phyloP scores from a whole-genome alignment of 1,284 basidiomycete genomes.

The Kwoniella shivajii region DNA sequence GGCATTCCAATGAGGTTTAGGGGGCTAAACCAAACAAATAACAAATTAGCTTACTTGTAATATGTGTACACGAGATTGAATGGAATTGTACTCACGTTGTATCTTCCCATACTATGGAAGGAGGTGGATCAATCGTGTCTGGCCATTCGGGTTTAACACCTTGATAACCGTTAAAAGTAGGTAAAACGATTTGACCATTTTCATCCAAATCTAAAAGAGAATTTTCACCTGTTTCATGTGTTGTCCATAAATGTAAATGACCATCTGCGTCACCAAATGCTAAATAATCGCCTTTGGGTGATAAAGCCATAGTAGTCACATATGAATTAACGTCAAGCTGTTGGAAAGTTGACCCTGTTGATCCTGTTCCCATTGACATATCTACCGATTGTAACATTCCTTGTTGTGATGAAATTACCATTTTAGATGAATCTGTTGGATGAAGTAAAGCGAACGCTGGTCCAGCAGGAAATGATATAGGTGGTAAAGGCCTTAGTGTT shows the following conservation, averaged over 20 bases:
- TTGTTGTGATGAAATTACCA: slow-evolving; percentile 79
- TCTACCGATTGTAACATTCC: slow-evolving; percentile 92
- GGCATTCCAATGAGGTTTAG: slow-evolving; percentile 90
- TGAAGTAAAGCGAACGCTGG: slow-evolving; percentile 84
- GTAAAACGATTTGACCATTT: slow-evolving; percentile 40
- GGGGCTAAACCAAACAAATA: slow-evolving; percentile 60
- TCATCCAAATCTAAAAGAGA: slow-evolving; percentile 46
- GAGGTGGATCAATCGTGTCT: slow-evolving; percentile 69
- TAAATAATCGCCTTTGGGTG: slow-evolving; percentile 83
- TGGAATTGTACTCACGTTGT: slow-evolving; percentile 66
- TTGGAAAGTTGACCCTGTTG: slow-evolving; percentile 55
- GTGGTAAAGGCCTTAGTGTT: slow-evolving; percentile 70
- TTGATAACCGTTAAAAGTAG: slow-evolving; percentile 85
- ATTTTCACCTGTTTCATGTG: slow-evolving; percentile 65
- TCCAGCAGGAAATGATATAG: slow-evolving; percentile 83
- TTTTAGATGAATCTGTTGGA: slow-evolving; percentile 74
- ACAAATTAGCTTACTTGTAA: neutral
- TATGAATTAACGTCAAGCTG: slow-evolving; percentile 65
- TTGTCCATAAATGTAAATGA: slow-evolving; percentile 79
- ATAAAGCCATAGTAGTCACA: slow-evolving; percentile 78
- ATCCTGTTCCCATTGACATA: slow-evolving; percentile 69
- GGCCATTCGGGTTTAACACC: slow-evolving; percentile 80
- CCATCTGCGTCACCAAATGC: slow-evolving; percentile 92
- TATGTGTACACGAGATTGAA: neutral
- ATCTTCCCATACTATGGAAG: slow-evolving; percentile 77